Evolutionary conservation across 441 rosid genomes (phyloP).

Genomic region (Euphorbia celastroides): DNA sequence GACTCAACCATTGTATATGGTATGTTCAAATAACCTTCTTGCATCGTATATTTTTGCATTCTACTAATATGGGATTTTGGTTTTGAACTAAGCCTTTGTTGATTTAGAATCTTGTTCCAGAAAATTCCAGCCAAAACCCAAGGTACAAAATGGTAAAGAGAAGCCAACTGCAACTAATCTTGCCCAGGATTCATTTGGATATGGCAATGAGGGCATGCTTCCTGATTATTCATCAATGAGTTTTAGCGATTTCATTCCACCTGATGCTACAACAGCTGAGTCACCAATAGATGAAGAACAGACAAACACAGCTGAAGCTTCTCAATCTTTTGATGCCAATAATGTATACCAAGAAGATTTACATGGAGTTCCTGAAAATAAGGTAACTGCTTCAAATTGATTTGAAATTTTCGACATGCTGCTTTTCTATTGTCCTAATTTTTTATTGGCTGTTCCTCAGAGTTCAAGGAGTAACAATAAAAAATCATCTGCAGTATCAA

Average conservation of each 20-base stretch:
- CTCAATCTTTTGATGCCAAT: conserved; percentile 12
- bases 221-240: conserved; percentile 35
- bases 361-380: conserved; percentile 26
- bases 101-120: conserved; percentile 32
- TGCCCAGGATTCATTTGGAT: conserved; percentile 23
- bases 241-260: conserved; percentile 23
- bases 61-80: background rate
- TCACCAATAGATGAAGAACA: conserved; percentile 31
- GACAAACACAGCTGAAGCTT: conserved; percentile 27
- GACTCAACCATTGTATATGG: conserved; percentile 34
- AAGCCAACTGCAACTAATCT: conserved; percentile 12
- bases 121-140: conserved; percentile 46
- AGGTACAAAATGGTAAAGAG: conserved; percentile 25
- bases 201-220: conserved; percentile 28
- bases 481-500: conserved; percentile 23
- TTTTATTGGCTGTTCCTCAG: conserved; percentile 22
- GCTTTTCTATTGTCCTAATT: conserved; percentile 7
- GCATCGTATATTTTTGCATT: conserved; percentile 10
- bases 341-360: conserved; percentile 18
- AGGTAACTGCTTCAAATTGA: conserved; percentile 28
- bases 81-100: conserved; percentile 12
- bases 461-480: conserved; percentile 21
- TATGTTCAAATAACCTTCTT: conserved; percentile 23
- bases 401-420: background rate
- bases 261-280: conserved; percentile 32